A percentile compares a stretch with the other conserved stretches of the same genome.
Evolutionary conservation across 192 early-diverging fungal genomes (phyloP).

Genomic region (Entomortierella parvispora): DNA sequence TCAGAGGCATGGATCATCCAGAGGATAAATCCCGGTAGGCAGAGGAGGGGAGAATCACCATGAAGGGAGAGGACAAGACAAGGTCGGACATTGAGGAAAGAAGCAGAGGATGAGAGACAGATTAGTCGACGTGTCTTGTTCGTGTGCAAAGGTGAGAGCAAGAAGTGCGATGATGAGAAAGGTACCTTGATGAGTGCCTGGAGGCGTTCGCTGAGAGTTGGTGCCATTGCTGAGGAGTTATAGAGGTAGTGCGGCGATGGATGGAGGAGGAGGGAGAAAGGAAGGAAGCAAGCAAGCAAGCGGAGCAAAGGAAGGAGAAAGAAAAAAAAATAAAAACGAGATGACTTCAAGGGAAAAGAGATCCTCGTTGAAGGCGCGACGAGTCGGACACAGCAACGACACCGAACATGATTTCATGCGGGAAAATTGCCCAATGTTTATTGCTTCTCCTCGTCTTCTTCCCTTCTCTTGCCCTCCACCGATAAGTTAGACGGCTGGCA

Average conservation of each 20-base stretch:
- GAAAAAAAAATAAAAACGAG: neutral
- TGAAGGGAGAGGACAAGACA: neutral
- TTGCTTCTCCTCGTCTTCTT: neutral
- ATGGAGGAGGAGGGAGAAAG: neutral
- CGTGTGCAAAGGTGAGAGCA: neutral
- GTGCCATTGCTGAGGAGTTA: neutral
- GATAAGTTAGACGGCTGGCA: too few relatives aligned
- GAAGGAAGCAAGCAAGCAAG: neutral
- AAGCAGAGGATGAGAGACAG: neutral
- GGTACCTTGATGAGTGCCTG: constrained; percentile 47
- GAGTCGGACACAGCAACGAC: too few relatives aligned
- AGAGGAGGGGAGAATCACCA: neutral
- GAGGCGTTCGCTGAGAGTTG: constrained; percentile 38
- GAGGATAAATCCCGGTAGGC: neutral
- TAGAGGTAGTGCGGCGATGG: neutral
- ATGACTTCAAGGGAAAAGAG: neutral
- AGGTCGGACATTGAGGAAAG: neutral
- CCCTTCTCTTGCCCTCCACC: neutral
- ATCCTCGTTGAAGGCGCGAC: neutral
- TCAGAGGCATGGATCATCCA: neutral
- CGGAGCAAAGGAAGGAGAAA: neutral
- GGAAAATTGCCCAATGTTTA: too few relatives aligned
- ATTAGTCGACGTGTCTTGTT: neutral
- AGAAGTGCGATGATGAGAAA: neutral
- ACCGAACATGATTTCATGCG: too few relatives aligned